Evolutionary conservation across 306 rosid genomes (phyloP).

Genomic region (Casuarina equisetifolia): DNA sequence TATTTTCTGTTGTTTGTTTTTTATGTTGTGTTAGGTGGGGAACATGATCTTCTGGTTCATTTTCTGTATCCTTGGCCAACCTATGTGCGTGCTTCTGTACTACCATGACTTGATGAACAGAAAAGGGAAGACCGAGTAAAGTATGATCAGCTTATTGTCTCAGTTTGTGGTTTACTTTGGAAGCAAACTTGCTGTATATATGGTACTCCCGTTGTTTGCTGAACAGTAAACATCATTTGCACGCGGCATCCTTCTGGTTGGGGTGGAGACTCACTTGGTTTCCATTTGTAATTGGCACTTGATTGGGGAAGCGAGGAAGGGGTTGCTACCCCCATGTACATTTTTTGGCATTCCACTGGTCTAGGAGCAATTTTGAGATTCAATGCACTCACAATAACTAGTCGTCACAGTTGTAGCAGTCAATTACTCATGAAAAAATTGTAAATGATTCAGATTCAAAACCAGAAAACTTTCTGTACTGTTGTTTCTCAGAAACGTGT

Average conservation of each 20-base stretch:
- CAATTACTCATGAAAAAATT: slow-evolving; percentile 13
- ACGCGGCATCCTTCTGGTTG: slow-evolving; percentile 5
- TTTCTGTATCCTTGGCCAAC: slow-evolving; percentile 91
- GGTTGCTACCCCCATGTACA: slow-evolving; percentile 4
- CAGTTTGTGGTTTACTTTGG: neutral
- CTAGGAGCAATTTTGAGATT: slow-evolving; percentile 23
- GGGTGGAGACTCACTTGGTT: neutral
- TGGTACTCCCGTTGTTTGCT: slow-evolving; percentile 5
- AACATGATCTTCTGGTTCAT: slow-evolving; percentile 93
- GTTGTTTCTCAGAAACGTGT: neutral
- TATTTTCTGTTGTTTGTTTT: neutral
- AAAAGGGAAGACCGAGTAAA: slow-evolving; percentile 43
- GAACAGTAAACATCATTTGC: neutral
- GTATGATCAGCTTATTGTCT: slow-evolving; percentile 1
- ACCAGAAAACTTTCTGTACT: neutral
- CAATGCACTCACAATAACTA: slow-evolving; percentile 10
- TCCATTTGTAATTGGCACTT: neutral
- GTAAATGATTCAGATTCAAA: slow-evolving; percentile 38
- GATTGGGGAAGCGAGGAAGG: no score
- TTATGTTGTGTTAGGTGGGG: slow-evolving; percentile 60
- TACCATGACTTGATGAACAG: slow-evolving; percentile 93
- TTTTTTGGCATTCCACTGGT: slow-evolving; percentile 9
- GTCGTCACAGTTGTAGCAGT: slow-evolving; percentile 13
- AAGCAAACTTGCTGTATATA: slow-evolving; percentile 24
- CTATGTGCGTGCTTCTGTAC: slow-evolving; percentile 86